Percentiles rank a stretch among this genome's conserved stretches.
Conservation (phyloP, 495 filamentous ascomycete genomes). For the Aspergillus hancockii region DNA sequence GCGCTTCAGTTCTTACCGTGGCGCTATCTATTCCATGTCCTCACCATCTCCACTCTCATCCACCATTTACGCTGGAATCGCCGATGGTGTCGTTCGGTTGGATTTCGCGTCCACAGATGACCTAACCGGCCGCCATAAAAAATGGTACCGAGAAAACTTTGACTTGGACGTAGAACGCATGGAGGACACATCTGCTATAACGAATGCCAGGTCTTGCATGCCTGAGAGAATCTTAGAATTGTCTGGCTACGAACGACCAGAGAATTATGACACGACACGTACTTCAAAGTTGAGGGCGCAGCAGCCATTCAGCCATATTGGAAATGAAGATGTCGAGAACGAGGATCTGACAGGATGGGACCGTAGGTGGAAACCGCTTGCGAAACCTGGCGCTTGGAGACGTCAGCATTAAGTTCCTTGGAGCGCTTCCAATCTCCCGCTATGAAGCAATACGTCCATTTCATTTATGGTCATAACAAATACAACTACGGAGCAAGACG, state of each 20-base stretch:
- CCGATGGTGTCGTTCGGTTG: conserved; percentile 52
- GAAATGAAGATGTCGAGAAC: conserved; percentile 16
- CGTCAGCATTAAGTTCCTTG: conserved; percentile 16
- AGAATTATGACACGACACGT: conserved; percentile 30
- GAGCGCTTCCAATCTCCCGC: neutral
- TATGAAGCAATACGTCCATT: neutral
- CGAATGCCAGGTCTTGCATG: no score
- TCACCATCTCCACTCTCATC: conserved; percentile 56
- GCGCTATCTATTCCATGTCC: conserved; percentile 61
- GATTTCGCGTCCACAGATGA: conserved; percentile 54
- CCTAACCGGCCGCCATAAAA: conserved; percentile 27
- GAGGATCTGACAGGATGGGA: conserved; percentile 40
- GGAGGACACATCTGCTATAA: neutral
- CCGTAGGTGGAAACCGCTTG: conserved; percentile 36
- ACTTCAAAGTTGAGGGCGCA: conserved; percentile 40
- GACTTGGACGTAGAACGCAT: conserved; percentile 19
- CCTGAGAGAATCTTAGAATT: conserved; percentile 27
- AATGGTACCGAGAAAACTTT: conserved; percentile 40
- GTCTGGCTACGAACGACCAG: conserved; percentile 45
- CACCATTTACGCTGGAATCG: conserved; percentile 59
- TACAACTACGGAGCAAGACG: neutral
- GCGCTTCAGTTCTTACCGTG: conserved; percentile 33
- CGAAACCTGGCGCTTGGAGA: conserved; percentile 38
- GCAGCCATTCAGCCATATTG: conserved; percentile 27
- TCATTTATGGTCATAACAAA: neutral